These are phyloP conservation scores for Cavenderia fasciculata DNA, from an alignment of 78 protist genomes.

Conservation along the genomic window DNA sequence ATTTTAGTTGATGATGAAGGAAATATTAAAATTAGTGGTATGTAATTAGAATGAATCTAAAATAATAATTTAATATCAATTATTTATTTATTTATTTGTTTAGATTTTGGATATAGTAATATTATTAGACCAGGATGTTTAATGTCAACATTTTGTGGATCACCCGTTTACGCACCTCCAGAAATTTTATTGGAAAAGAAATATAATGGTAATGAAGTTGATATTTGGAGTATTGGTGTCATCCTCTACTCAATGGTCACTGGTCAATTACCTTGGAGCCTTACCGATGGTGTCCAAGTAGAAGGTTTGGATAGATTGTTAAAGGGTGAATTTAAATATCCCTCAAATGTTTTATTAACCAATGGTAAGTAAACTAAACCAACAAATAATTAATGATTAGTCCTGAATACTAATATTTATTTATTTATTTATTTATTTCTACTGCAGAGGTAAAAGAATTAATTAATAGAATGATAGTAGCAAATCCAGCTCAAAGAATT, in stretches of 20 bases:
- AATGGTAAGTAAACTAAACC: slow-evolving; percentile 15
- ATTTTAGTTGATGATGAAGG: slow-evolving; percentile 62
- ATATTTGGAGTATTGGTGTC: slow-evolving; percentile 70
- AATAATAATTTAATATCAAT: too few relatives aligned
- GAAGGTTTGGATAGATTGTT: slow-evolving; percentile 66
- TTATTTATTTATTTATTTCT: too few relatives aligned
- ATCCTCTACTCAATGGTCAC: slow-evolving; percentile 82
- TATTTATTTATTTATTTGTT: not conserved
- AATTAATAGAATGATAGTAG: slow-evolving; percentile 67
- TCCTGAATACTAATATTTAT: not conserved
- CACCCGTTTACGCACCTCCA: slow-evolving; percentile 92
- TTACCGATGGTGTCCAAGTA: slow-evolving; percentile 79
- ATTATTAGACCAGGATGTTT: slow-evolving; percentile 71
- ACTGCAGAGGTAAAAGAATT: slow-evolving; percentile 63
- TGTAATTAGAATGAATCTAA: too few relatives aligned
- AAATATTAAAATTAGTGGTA: slow-evolving; percentile 88
- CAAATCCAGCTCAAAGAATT: slow-evolving; percentile 48
- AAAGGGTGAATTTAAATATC: slow-evolving; percentile 68
- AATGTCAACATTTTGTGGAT: slow-evolving; percentile 90
- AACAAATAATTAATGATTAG: not conserved
- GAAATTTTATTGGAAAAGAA: slow-evolving; percentile 84
- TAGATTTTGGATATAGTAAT: slow-evolving; percentile 91
- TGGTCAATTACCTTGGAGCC: slow-evolving; percentile 79
- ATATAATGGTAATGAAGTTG: slow-evolving; percentile 81
- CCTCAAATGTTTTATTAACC: slow-evolving; percentile 41